A percentile compares a stretch with the other conserved stretches of the same genome.
phyloP scores from a whole-genome alignment of 306 rosid species.

The Quercus mongolica region DNA sequence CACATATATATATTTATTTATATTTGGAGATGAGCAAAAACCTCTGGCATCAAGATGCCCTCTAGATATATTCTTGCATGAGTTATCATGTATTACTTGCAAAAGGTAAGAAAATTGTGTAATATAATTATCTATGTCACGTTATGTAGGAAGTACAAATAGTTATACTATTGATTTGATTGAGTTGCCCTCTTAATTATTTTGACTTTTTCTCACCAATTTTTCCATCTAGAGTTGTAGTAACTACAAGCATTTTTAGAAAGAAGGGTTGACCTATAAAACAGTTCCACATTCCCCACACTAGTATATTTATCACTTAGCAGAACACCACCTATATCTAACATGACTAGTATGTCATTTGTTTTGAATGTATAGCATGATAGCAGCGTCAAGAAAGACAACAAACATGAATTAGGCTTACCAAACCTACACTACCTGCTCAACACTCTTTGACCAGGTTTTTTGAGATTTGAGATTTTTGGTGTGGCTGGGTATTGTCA shows the following conservation, averaged over 20 bases:
- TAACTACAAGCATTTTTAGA: neutral
- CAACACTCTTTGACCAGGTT: neutral
- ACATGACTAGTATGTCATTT: neutral
- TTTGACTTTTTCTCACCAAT: neutral
- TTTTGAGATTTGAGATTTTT: neutral
- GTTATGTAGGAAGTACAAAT: neutral
- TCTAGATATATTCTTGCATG: neutral
- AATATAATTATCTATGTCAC: neutral
- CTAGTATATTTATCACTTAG: neutral
- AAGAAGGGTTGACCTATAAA: neutral
- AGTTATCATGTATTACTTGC: neutral
- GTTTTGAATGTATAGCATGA: neutral
- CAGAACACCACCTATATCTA: neutral
- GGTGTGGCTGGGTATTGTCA: neutral
- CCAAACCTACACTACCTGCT: neutral
- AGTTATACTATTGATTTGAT: neutral
- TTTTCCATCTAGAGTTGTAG: neutral
- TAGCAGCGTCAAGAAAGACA: neutral
- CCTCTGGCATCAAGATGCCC: neutral
- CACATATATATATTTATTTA: neutral
- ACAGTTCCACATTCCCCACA: neutral
- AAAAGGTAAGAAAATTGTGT: neutral
- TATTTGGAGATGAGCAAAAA: neutral
- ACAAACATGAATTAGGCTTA: neutral
- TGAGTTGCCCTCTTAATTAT: neutral